Conservation (phyloP, 2,329 filamentous ascomycete species). For the Phaeosphaeriaceae sp. region DNA sequence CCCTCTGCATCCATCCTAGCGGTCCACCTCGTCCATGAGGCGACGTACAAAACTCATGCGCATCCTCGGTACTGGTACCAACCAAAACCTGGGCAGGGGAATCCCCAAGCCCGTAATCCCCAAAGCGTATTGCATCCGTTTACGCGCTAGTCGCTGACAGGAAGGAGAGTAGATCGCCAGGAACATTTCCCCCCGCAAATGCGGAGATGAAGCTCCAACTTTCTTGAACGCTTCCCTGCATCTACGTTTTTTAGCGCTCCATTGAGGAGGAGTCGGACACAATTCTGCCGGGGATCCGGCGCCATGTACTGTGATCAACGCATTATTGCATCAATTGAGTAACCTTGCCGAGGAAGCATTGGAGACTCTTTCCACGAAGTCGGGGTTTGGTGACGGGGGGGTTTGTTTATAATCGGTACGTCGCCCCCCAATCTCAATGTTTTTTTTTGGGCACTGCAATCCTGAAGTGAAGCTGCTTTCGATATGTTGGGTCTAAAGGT, state of each 20-base stretch:
- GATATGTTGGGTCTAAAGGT: conserved; percentile 28
- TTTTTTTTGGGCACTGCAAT: conserved; percentile 2
- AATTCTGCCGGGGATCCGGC: conserved; percentile 29
- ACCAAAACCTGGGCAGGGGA: conserved; percentile 1
- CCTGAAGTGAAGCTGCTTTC: background rate
- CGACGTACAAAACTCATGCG: too few relatives aligned
- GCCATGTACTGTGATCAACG: conserved; percentile 22
- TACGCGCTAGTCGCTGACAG: background rate
- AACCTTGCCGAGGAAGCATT: conserved; percentile 11
- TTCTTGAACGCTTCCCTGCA: conserved; percentile 14
- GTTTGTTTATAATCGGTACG: conserved; percentile 11
- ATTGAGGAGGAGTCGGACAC: conserved; percentile 25
- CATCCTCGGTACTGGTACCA: too few relatives aligned
- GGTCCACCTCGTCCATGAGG: too few relatives aligned
- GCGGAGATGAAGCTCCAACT: background rate
- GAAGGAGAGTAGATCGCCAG: conserved; percentile 5
- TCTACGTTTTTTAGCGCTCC: too few relatives aligned
- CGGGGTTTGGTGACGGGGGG: conserved; percentile 8
- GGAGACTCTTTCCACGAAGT: conserved; percentile 8
- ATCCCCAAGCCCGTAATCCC: background rate
- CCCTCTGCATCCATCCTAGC: too few relatives aligned
- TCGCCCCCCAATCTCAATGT: conserved; percentile 5
- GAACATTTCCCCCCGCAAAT: conserved; percentile 9
- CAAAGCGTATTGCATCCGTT: conserved; percentile 3
- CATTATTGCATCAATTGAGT: conserved; percentile 16